Evolutionary conservation across 331 rosid species (phyloP), one percentile per base, ranked within the genome.

Genomic region (Ulmus americana): DNA sequence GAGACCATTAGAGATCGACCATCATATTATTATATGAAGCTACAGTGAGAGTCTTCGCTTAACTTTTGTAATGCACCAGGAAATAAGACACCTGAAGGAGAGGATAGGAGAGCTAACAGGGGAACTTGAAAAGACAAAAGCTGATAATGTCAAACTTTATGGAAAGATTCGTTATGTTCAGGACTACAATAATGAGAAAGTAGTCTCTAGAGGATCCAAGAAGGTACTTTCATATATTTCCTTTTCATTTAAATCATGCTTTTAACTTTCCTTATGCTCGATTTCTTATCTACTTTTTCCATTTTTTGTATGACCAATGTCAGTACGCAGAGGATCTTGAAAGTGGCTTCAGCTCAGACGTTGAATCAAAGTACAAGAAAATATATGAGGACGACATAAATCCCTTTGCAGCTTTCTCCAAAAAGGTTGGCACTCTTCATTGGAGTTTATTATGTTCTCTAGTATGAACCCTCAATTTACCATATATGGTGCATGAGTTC

Each of bases 81-180:
- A 92, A 85, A 77, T 90, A 67, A 81, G 90, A 72, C 95, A 80
- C 70, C 67, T 92, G 95, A 89, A 92, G 82, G 98, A 87, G 86
- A 89, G 82, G 85, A 77, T 89, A 28, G 97, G 95, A 42, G 70
- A 54, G 47, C 75, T 92, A 59, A 80, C 95, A 41, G 86, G 52
- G 56, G 98, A 92, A 47, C 84, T 92, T 73, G 98, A 92, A 77
- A 92, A 81, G 83, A 77, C 82, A 53, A 89, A 89, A 82, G 98
- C 85, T 63, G 97, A 92, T 84, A 92, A 92, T 80, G 97, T 92
- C 69, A 89, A 92, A 75, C 90, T 92, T 43, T 89, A 89, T 8
- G 98, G 98, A 70, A 92, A 89, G 89, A 92, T 92, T 70, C 98
- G 95, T 52, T 92, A 89, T 70, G 98, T 92, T 41, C 98, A 92